Evolutionary conservation across 192 early-diverging fungal genomes (phyloP), one percentile per base, ranked within the genome.

Genomic region (Coemansia sp.): DNA sequence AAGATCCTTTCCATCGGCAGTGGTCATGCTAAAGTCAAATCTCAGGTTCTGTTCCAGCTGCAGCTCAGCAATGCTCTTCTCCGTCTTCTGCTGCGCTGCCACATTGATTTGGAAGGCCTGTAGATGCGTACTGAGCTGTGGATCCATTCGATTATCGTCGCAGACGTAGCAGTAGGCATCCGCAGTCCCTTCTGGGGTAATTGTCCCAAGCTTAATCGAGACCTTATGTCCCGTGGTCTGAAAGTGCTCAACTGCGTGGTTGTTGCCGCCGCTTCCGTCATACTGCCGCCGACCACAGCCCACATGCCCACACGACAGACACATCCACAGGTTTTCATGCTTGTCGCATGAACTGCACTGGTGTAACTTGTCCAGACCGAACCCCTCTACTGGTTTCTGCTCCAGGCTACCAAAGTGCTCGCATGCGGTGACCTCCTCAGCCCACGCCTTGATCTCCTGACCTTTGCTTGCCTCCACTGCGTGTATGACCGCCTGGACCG

Each of bases 21-120:
- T 96, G 4, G 90, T 91, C 97, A 99, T 99, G 70, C 89, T 93
- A 69, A 98, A 98, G 65, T 97, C 93, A 84, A 97, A 97, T 74
- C 91, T 92, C 56, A 94, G 80, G 70, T 98, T 98, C 69, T 97
- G 92, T 56, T 97, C 97, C 58, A 98, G 73, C 85, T 97, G 91
- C 85, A 99, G 77, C 75, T 99, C 97, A 0, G 90, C 88, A 38
- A 97, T 73, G 59, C 86, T 91, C 73, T 94, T 96, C 68, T 94
- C 92, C 0, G 96, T 97, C 84, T 98, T 97, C 55, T 85, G 85
- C 71, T 93, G 91, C 1, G 78, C 64, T 5, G 74, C 81, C 10
- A 98, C 87, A 60, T 89, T 91, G 81, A 99, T 97, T 1, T 96
- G 95, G 85, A 94, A 98, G 14, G 76, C 88, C 4, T 80, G 79